Evolutionary conservation across 2,329 filamentous ascomycete species (phyloP), one percentile per base, ranked within the genome.

Genomic region (Apiospora hydei): DNA sequence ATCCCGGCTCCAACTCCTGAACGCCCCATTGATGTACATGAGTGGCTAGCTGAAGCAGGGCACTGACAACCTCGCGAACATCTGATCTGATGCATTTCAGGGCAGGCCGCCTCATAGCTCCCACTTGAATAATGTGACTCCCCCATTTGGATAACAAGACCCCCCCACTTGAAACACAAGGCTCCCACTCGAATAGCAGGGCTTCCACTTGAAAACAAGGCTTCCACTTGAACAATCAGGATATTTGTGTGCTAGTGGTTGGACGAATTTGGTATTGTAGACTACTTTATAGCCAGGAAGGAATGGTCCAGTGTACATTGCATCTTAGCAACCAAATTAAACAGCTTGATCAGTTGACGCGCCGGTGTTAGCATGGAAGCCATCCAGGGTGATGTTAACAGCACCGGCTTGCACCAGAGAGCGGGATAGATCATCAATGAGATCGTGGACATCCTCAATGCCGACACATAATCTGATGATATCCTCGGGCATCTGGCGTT

Each of bases 401-500:
- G 96, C 96, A 69, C 96, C 96, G 7, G 96, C 95, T 90, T 98
- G 93, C 43, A 98, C 95, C 74, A 99, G 90, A 77, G 96, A 96
- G 77, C 95, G 91, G 74, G 92, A 93, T 72, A 99, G 85, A 83
- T 99, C 96, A 80, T 98, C 96, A 80, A 98, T 94, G 78, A 99
- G 82, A 85, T 99, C 96, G 77, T 94, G 90, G 4, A 88, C 90
- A 82, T 99, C 96, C 82, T 99, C 96, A 78, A 99, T 99, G 66
- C 96, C 96, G 64, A 99, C 95, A 80, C 96, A 99, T 71, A 99
- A 84, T 71, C 96, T 89, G 78, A 99, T 98, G 73, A 99, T 93
- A 81, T 99, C 96, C 84, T 99, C 96, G 14, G 96, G 96, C 91
- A 99, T 93, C 75, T 96, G 92, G 75, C 95, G 89, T 84, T 97